Conservation (phyloP, 2,329 filamentous ascomycete species). For the Calonectria fujianensis region DNA sequence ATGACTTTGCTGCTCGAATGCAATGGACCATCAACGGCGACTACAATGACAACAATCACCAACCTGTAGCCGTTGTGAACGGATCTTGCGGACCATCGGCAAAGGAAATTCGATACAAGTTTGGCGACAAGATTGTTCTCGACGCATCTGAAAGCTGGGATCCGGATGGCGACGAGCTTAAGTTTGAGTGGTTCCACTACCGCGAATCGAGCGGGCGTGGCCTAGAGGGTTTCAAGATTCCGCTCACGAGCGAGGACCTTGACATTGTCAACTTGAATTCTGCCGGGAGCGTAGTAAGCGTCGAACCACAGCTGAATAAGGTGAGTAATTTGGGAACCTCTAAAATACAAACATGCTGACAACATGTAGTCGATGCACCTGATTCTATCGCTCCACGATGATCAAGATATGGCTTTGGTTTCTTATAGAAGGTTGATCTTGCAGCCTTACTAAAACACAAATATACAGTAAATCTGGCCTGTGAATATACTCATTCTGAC, state of each 20-base stretch:
- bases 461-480: not conserved
- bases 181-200: conserved; percentile 21
- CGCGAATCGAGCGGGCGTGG: conserved; percentile 1
- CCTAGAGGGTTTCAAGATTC: conserved; percentile 8
- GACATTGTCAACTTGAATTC: not conserved
- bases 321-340: not conserved
- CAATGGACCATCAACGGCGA: conserved; percentile 59
- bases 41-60: conserved; percentile 5
- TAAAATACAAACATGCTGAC: not conserved
- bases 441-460: not conserved
- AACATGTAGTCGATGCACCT: not conserved
- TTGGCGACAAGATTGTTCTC: conserved; percentile 2
- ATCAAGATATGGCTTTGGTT: conserved; percentile 7
- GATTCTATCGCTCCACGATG: not conserved
- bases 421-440: conserved; percentile 8
- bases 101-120: not conserved
- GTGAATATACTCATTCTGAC: not conserved
- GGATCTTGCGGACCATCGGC: conserved; percentile 9
- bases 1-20: conserved; percentile 65
- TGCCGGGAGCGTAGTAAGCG: not conserved
- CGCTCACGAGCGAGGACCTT: not conserved
- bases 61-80: not conserved
- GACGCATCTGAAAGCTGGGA: conserved; percentile 13
- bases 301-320: not conserved
- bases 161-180: not conserved